A percentile compares a stretch with the other conserved stretches of the same genome.
Conservation (phyloP, 768 basidiomycete genomes). For the Agaricus sinodeliciosus region DNA sequence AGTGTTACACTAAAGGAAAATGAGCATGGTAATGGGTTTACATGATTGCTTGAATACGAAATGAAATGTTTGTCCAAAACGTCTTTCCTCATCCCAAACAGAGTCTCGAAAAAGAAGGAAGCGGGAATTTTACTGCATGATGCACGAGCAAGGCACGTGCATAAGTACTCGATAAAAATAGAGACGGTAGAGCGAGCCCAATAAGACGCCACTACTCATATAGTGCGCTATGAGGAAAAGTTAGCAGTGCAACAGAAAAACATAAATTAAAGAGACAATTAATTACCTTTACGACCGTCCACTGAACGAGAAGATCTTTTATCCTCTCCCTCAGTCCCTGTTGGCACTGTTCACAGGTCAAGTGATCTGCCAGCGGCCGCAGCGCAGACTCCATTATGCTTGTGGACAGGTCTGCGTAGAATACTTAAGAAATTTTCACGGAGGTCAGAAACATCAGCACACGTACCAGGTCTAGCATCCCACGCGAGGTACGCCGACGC, state of each 20-base stretch:
- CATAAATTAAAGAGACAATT: slow-evolving; percentile 11
- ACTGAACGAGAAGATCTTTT: slow-evolving; percentile 62
- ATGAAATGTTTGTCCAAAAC: no score
- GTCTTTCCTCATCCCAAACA: no score
- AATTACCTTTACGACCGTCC: slow-evolving; percentile 71
- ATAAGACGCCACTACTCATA: neutral
- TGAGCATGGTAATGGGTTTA: no score
- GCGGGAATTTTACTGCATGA: no score
- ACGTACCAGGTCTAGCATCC: slow-evolving; percentile 74
- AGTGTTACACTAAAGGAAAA: no score
- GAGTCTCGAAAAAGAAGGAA: no score
- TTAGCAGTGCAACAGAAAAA: neutral
- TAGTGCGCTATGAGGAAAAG: neutral
- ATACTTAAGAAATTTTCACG: slow-evolving; percentile 12
- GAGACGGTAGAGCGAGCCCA: no score
- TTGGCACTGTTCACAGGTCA: slow-evolving; percentile 66
- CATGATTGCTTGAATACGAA: no score
- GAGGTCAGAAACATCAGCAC: neutral
- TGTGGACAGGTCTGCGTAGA: slow-evolving; percentile 58
- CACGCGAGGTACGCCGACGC: slow-evolving; percentile 80
- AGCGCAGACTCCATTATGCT: slow-evolving; percentile 68
- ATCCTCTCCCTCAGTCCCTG: slow-evolving; percentile 57
- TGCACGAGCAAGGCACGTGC: no score
- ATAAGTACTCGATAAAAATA: no score
- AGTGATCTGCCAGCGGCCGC: slow-evolving; percentile 59